A percentile compares a stretch with the other conserved stretches of the same genome.
Conservation (phyloP, 306 rosid genomes). For the Arachis hypogaea region DNA sequence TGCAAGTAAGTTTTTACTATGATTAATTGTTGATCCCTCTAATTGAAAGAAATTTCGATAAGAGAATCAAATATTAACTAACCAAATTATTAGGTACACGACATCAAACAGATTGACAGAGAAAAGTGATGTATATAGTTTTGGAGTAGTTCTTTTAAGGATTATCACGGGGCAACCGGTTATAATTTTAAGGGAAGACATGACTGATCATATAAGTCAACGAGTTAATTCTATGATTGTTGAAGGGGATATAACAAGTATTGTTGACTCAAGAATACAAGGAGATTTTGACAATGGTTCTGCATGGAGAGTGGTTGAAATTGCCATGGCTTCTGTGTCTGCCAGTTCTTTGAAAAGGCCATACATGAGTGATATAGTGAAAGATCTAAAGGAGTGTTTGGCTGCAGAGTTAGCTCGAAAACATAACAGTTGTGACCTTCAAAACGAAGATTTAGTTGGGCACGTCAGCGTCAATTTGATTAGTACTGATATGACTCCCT, state of each 20-base stretch:
- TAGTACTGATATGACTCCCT: not conserved
- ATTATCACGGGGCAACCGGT: constrained; percentile 23
- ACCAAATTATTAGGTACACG: constrained; percentile 35
- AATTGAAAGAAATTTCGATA: no score
- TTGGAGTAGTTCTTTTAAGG: constrained; percentile 61
- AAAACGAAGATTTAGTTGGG: not conserved
- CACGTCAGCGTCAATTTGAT: not conserved
- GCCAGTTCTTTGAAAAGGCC: constrained; percentile 45
- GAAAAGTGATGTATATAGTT: constrained; percentile 66
- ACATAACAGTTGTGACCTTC: not conserved
- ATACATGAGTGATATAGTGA: constrained; percentile 47
- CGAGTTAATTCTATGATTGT: no score
- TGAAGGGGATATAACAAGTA: constrained; percentile 19
- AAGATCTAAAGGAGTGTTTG: constrained; percentile 48
- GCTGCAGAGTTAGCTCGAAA: constrained; percentile 13
- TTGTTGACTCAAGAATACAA: constrained; percentile 48
- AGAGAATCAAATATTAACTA: no score
- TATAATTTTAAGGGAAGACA: no score
- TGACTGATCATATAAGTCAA: no score
- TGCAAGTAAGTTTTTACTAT: no score
- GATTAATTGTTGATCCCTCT: no score
- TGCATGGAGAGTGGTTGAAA: constrained; percentile 52
- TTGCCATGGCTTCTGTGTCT: constrained; percentile 55
- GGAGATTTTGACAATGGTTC: constrained; percentile 38
- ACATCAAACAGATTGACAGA: constrained; percentile 48